phyloP scores from a whole-genome alignment of 495 filamentous ascomycete genomes.

The Penicillium robsamsonii region DNA sequence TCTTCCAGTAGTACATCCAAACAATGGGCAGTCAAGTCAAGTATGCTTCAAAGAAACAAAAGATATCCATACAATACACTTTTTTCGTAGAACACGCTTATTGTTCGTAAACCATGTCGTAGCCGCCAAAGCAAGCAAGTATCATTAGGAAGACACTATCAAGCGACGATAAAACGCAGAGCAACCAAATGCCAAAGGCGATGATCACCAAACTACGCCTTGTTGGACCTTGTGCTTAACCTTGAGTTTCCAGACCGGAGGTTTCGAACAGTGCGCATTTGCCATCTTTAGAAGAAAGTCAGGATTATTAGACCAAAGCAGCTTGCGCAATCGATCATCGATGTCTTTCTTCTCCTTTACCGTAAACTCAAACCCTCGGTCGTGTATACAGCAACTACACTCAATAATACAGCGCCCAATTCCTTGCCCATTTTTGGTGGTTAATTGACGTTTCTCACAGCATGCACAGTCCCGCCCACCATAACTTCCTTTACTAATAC shows the following conservation, averaged over 20 bases:
- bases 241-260: neutral
- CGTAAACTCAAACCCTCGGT: neutral
- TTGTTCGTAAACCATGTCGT: no score
- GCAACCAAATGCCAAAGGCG: neutral
- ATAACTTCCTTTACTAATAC: neutral
- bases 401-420: neutral
- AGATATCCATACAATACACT: no score
- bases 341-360: neutral
- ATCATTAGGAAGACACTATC: neutral
- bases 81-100: no score
- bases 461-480: neutral
- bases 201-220: neutral
- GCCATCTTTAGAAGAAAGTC: neutral
- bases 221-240: neutral
- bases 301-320: neutral
- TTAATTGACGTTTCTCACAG: neutral
- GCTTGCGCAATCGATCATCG: neutral
- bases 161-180: neutral
- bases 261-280: neutral
- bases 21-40: no score
- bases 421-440: neutral
- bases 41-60: no score
- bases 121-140: no score
- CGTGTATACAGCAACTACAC: neutral
- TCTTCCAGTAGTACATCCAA: no score